Conservation (phyloP, 2,329 filamentous ascomycete species). For the Lachnellula occidentalis region DNA sequence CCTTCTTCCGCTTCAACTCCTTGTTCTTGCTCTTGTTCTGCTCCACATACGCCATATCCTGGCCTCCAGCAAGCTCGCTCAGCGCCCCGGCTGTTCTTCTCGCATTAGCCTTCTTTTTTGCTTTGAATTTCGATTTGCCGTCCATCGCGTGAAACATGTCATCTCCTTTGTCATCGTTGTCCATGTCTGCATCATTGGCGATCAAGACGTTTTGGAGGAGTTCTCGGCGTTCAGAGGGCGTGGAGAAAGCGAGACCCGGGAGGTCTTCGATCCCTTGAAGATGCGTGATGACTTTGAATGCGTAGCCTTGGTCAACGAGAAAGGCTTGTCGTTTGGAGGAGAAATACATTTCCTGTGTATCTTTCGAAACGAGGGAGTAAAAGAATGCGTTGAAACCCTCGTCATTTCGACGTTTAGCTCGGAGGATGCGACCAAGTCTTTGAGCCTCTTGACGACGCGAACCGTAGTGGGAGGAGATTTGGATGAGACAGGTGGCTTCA, state of each 20-base stretch:
- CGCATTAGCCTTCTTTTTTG: constrained; percentile 53
- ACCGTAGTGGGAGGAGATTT: constrained; percentile 96
- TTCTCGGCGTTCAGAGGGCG: constrained; percentile 74
- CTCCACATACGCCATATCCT: constrained; percentile 95
- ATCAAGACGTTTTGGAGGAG: constrained; percentile 84
- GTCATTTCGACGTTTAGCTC: constrained; percentile 92
- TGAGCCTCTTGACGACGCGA: constrained; percentile 96
- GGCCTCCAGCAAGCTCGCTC: constrained; percentile 80
- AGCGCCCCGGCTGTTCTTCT: constrained; percentile 80
- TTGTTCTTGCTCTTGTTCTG: constrained; percentile 71
- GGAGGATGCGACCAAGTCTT: constrained; percentile 82
- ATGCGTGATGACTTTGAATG: constrained; percentile 98
- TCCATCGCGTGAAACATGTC: constrained; percentile 55
- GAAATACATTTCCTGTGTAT: constrained; percentile 97
- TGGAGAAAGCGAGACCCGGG: constrained; percentile 72
- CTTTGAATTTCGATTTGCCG: constrained; percentile 38
- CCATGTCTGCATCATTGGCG: constrained; percentile 61
- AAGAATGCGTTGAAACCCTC: constrained; percentile 99
- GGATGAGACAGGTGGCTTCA: constrained; percentile 92
- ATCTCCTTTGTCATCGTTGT: constrained; percentile 42
- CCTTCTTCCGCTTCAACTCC: constrained; percentile 56
- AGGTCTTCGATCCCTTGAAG: constrained; percentile 85
- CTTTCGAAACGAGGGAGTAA: constrained; percentile 94
- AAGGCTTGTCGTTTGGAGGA: constrained; percentile 96
- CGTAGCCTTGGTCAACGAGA: constrained; percentile 94